Evolutionary conservation across 768 basidiomycete species (phyloP).

Genomic region (Termitomyces sp.): DNA sequence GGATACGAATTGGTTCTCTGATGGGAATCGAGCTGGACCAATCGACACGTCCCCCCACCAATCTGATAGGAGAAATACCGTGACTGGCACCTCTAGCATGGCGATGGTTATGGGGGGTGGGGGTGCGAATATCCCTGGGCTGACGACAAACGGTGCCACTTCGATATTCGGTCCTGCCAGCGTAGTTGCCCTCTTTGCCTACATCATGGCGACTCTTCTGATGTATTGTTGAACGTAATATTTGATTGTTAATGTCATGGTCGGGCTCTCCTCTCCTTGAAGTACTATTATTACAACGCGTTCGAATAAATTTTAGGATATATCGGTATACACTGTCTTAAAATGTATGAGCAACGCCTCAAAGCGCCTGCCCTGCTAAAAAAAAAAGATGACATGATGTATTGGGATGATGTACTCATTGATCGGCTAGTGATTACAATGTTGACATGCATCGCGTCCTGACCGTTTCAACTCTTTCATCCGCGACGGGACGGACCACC

Average conservation of each 20-base stretch:
- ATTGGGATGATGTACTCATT: not conserved
- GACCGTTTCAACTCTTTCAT: constrained; percentile 5
- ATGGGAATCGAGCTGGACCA: too few species aligned
- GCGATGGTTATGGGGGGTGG: not conserved
- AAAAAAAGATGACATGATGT: not conserved
- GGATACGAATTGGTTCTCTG: too few species aligned
- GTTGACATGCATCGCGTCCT: not conserved
- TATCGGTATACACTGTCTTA: not conserved
- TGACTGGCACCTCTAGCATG: not conserved
- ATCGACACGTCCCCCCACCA: too few species aligned
- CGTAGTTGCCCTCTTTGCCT: not conserved
- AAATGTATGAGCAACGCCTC: not conserved
- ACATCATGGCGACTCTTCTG: not conserved
- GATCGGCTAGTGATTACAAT: constrained; percentile 6
- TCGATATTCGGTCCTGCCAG: not conserved
- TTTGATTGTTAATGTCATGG: not conserved
- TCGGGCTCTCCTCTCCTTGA: not conserved
- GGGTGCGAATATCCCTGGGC: not conserved
- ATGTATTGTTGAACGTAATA: not conserved
- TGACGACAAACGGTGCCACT: not conserved
- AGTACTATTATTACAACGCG: not conserved
- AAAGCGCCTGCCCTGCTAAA: not conserved
- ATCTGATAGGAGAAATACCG: not conserved
- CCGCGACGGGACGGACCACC: constrained; percentile 5
- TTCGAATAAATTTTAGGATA: not conserved